A percentile compares a stretch with the other conserved stretches of the same genome.
phyloP scores from a whole-genome alignment of 2,329 filamentous ascomycete genomes.

The Fusarium sp. region DNA sequence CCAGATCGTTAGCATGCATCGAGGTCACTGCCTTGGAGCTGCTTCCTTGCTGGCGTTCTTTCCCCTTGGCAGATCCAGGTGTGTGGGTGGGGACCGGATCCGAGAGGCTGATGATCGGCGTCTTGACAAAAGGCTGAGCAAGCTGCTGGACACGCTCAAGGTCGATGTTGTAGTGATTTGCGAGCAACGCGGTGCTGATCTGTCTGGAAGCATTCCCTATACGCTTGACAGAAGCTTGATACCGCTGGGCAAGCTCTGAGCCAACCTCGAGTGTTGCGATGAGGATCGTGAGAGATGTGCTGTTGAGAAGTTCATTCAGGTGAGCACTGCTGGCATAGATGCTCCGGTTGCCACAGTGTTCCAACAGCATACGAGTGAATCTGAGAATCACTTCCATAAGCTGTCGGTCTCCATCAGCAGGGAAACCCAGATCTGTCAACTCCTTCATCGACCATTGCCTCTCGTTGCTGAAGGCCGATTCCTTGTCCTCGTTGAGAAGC shows the following conservation, averaged over 20 bases:
- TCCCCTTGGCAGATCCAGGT: constrained; percentile 74
- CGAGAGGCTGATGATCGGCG: constrained; percentile 63
- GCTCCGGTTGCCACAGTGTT: constrained; percentile 96
- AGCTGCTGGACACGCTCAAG: constrained; percentile 87
- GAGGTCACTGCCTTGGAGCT: constrained; percentile 62
- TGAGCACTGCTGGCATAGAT: constrained; percentile 95
- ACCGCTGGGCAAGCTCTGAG: constrained; percentile 89
- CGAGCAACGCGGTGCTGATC: constrained; percentile 78
- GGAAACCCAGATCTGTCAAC: constrained; percentile 71
- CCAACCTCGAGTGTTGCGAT: constrained; percentile 83
- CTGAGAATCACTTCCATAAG: constrained; percentile 83
- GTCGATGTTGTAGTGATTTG: constrained; percentile 85
- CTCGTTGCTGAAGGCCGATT: constrained; percentile 63
- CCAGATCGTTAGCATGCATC: constrained; percentile 86
- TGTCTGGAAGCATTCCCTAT: constrained; percentile 72
- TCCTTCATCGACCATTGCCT: constrained; percentile 57
- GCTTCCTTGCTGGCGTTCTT: constrained; percentile 71
- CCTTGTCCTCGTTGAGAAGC: constrained; percentile 68
- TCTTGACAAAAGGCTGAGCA: constrained; percentile 84
- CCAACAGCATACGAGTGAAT: constrained; percentile 88
- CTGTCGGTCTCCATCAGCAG: constrained; percentile 80
- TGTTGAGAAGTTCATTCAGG: constrained; percentile 89
- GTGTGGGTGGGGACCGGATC: constrained; percentile 67
- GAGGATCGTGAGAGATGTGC: constrained; percentile 83
- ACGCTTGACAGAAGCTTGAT: constrained; percentile 88